Evolutionary conservation across 2,329 filamentous ascomycete species (phyloP).

Genomic region (Beauveria scarabaeidicola): DNA sequence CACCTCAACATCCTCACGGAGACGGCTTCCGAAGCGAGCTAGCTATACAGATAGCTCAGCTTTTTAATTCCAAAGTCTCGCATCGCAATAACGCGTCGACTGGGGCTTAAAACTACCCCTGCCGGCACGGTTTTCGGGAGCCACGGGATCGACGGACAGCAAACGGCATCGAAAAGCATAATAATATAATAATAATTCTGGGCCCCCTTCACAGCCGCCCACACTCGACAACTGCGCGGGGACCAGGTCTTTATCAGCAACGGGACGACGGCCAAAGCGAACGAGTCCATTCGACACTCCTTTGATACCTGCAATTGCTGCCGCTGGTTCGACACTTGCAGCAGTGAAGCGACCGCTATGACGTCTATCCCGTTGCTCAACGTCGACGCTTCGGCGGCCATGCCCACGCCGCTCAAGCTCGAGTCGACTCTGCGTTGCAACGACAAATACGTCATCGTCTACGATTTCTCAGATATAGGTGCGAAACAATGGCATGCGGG

Average conservation of each 20-base stretch:
- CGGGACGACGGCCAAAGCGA: background rate
- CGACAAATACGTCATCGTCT: conserved; percentile 33
- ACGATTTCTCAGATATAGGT: conserved; percentile 30
- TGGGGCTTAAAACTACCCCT: background rate
- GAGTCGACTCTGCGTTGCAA: conserved; percentile 17
- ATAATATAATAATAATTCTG: no score
- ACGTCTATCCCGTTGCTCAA: conserved; percentile 2
- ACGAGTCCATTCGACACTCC: background rate
- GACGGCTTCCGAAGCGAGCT: background rate
- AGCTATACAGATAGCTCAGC: background rate
- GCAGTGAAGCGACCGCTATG: background rate
- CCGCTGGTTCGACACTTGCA: background rate
- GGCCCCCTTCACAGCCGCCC: background rate
- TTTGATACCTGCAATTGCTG: background rate
- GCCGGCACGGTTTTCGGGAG: conserved; percentile 4
- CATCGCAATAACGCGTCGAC: background rate
- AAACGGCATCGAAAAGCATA: background rate
- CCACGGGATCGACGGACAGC: conserved; percentile 1
- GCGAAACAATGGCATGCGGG: conserved; percentile 6
- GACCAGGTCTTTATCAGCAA: background rate
- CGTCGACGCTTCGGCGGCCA: background rate
- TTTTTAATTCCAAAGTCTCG: no score
- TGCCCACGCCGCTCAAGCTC: background rate
- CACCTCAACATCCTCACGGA: background rate
- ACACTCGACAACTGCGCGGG: background rate